Evolutionary conservation across 1,284 basidiomycete species (phyloP), one percentile per base, ranked within the genome.

Genomic region (Earliella scabrosa): DNA sequence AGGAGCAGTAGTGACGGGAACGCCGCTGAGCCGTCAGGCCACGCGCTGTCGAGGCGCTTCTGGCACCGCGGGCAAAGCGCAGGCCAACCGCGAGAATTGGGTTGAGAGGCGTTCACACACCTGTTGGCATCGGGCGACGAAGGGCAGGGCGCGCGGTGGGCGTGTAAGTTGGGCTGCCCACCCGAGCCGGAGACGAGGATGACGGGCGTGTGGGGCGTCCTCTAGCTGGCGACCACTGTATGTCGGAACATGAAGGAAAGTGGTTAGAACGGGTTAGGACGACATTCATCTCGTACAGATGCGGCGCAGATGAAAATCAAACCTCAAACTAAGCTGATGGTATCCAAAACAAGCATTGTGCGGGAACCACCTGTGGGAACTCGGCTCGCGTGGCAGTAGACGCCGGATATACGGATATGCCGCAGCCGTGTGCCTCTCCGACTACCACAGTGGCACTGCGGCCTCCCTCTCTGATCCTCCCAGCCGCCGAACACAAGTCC

Each of bases 11-110:
- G 56, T 44, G 56, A 61, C 47, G 59, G 59, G 54, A 53, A 58
- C 34, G 50, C 52, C 54, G 52, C 54, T 59, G 52, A 44, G 54
- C 52, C 57, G 57, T 52, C 54, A 45, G 50, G 41, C 44, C 41
- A 45, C 50, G 54, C 31, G 47, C 45, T 44, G 38, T 38, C 45
- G 49, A 43, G 43, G 41, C 46, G 56, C 48, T 54, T 53, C 56
- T 50, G 53, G 34, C 44, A 50, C 51, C 51, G 48, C 49, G 49
- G 36, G 49, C 54, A 53, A 48, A 55, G 41, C 50, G 52, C 49
- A 59, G 44, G 39, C 35, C 36, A 50, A 49, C 56, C 61, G 61
- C 61, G 61, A 60, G 61, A 63, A 60, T 34, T 43, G 40, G 32
- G 18, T 48, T 23, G 23, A 39, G 31, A 45, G 45, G 45, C 35